Evolutionary conservation across 768 basidiomycete species (phyloP), one percentile per base, ranked within the genome.

Genomic region (Agaricus blazei): DNA sequence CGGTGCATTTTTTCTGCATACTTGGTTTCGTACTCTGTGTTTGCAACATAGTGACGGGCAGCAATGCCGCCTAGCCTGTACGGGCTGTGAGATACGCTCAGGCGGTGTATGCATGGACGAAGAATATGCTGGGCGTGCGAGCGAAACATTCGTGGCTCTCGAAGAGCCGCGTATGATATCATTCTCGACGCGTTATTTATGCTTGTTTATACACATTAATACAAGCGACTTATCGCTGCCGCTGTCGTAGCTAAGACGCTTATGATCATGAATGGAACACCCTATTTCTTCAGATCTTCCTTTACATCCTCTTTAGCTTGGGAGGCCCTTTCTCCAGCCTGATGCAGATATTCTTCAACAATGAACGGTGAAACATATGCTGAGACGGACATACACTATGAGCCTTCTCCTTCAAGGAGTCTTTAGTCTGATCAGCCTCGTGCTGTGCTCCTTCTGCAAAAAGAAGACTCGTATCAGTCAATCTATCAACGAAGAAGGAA

Each of bases 1-100:
- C 76, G 73, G 50, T 75, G 78, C 37, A 95, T 69, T 65, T 87
- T 90, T 56, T 86, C 81, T 14, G 83, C 80, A 65, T 95, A 94
- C 63, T 81, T 86, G 36, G 71, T 61, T 58, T 73, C 56, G 47
- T 43, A 34, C 42, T 59, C 47, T 19, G 34, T 46, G 45, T 59
- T 51, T 50, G 56, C 27, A 8, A 48, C 36, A 38, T 42, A 56
- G 12, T 19, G 31, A 11, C 54, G 41, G 31, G 29, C 24, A n/a
- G 9, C 8, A 12, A 12, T 4, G 14, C 42, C 14, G 4, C 28
- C 38, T 12, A 19, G 40, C 7, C 31, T 27, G 14, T 28, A 40
- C 7, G 24, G 3, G n/a, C n/a, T 56, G 15, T 24, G 43, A 29
- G 14, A 4, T 4, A 11, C 27, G n/a, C 9, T 28, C 9, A 29